Evolutionary conservation across 306 rosid genomes (phyloP), one percentile per base, ranked within the genome.

Genomic region (Begonia fuchsioides): DNA sequence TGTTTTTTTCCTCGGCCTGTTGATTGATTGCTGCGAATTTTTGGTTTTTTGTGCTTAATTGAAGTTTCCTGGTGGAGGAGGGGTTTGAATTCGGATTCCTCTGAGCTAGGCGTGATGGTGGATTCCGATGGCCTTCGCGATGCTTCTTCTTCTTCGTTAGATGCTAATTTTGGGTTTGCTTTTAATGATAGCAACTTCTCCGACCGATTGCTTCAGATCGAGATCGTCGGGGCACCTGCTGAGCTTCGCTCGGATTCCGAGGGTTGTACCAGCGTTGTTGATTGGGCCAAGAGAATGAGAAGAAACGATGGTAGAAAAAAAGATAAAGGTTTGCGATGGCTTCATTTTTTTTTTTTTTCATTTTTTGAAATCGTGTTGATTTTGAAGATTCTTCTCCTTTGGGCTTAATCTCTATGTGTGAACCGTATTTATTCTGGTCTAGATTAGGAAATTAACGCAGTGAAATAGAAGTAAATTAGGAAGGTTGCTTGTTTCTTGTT

Each of bases 141-240:
- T 35, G 68, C 53, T 15, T 62, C 93, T 6, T 17, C 59, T 10
- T 71, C 86, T 15, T 63, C 70, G 1, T 32, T 64, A 17, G 98
- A 85, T 13, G 68, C 87, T 17, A 90, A 92, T 70, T 92, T 92
- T 52, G 99, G 68, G 13, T 92, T 92, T 68, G 96, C 99, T 53
- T 92, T 92, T 64, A 82, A 92, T 69, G 99, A 77, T 51, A 80
- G 94, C 16, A 92, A 92, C 62, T 92, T 92, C 86, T 92, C 99
- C 38, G 99, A 92, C 57, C 69, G 99, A 43, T 19, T 77, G 60
- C 88, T 92, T 14, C 76, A 77, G 62, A 86, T 92, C 74, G 99
- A 92, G 75, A 82, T 92, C 72, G 67, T 76, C 76, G 63, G 67
- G 6, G 93, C 82, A 32, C 20, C 76, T 0, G 60, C 59, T 13